Base-by-base conservation (phyloP, 2,329 filamentous ascomycete genomes). In the Ramularia endophylla region DNA sequence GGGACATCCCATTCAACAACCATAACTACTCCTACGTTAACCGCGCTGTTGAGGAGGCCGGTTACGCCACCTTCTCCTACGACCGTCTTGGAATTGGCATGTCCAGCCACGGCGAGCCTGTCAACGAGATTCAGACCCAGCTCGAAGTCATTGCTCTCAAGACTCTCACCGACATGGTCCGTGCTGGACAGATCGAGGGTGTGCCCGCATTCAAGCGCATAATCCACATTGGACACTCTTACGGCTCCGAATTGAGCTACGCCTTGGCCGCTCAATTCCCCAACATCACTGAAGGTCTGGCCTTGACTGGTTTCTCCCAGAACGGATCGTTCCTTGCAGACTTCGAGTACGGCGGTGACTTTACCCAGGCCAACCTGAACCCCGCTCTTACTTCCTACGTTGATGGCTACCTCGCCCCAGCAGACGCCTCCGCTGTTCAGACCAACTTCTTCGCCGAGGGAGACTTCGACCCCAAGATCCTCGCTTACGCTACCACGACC, bases 1-100 rank as follows among this genome's bases (percentile, higher is more conserved):
- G 79, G 78, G 77, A 83, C 55, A 58, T 75, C 8, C 58, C 75
- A 1, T 74, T 66, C 62, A 69, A 50, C 43, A 64, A 72, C 52
- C 73, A 69, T 65, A 77, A 80, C 56, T 82, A 84, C 65, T 78
- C 72, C 54, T 84, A 83, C 57, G 68, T 77, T 19, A 66, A 74
- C 34, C 61, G 62, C 9, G 79, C 80, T 2, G 67, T 80, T 2
- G 71, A 68, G 30, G 49, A 67, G 7, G 66, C 72, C 28, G 74
- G 74, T 29, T 82, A 76, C 64, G 75, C 72, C 22, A 81, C 78
- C 2, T 69, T 83, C 33, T 63, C 70, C 8, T 80, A 73, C 61
- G 79, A 84, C 60, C 76, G 80, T 13, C 70, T 81, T 5, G 80
- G 80, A 22, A 70, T 81, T 30, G 78, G 73, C 29, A 63, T 67